Evolutionary conservation across 352 stramenopile species (phyloP).

Genomic region (Lagenidium giganteum): DNA sequence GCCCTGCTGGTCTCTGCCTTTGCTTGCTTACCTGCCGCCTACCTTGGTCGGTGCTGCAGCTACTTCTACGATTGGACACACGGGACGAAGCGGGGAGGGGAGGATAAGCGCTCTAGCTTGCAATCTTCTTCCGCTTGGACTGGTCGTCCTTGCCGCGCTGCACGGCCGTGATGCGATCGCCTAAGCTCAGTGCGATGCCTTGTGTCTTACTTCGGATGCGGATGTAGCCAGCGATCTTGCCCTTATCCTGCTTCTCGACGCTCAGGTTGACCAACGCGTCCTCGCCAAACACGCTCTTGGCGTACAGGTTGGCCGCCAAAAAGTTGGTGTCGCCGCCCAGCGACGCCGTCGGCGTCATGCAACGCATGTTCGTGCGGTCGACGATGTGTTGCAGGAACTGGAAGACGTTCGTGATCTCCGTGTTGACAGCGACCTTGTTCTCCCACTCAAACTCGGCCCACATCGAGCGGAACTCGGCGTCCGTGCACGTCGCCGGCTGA

Average conservation of each 20-base stretch:
- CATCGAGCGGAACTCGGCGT: constrained; percentile 98
- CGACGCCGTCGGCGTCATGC: constrained; percentile 93
- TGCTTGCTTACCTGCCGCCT: too few relatives aligned
- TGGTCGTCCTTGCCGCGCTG: constrained; percentile 88
- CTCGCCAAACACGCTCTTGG: constrained; percentile 93
- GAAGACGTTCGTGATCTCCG: constrained; percentile 96
- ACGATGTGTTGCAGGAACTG: constrained; percentile 99
- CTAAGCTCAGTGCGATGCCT: constrained; percentile 98
- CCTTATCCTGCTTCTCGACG: constrained; percentile 98
- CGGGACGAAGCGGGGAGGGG: too few relatives aligned
- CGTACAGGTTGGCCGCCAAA: constrained; percentile 92
- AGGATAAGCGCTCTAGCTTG: too few relatives aligned
- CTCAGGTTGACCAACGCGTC: constrained; percentile 99
- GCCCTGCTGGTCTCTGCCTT: too few relatives aligned
- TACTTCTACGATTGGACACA: too few relatives aligned
- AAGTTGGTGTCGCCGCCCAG: constrained; percentile 91
- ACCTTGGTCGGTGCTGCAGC: too few relatives aligned
- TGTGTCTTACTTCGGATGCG: constrained; percentile 99
- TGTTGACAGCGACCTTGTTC: constrained; percentile 99
- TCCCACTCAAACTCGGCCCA: constrained; percentile 99
- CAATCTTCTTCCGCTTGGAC: constrained; percentile 78
- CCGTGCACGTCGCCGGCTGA: constrained; percentile 89
- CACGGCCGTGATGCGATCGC: constrained; percentile 97
- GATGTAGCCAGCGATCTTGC: constrained; percentile 97
- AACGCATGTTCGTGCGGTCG: constrained; percentile 98